phyloP scores from a whole-genome alignment of 495 filamentous ascomycete species.

The Aspergillus kassunensis region DNA sequence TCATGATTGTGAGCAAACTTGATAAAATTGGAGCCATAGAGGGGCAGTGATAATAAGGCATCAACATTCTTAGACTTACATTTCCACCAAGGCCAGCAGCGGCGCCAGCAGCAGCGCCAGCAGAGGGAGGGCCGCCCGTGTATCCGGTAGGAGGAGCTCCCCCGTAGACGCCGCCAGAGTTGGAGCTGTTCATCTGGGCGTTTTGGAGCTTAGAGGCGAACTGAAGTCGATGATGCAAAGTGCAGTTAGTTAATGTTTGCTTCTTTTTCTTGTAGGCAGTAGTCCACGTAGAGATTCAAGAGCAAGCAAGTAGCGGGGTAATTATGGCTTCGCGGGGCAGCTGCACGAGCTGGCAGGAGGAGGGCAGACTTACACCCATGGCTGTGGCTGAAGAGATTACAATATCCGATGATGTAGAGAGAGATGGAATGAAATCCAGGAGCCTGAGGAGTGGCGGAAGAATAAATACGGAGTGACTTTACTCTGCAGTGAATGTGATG shows the following conservation, averaged over 20 bases:
- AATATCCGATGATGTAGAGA: not conserved
- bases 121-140: conserved; percentile 39
- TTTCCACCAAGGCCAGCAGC: conserved; percentile 29
- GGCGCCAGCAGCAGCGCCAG: conserved; percentile 30
- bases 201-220: conserved; percentile 46
- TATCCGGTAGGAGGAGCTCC: conserved; percentile 41
- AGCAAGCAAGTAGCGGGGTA: conserved; percentile 6
- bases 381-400: not conserved
- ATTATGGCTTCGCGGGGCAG: conserved; percentile 10
- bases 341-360: not conserved
- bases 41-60: conserved; percentile 4
- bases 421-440: not conserved
- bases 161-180: conserved; percentile 30
- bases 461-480: not conserved
- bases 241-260: conserved; percentile 8
- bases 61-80: conserved; percentile 26
- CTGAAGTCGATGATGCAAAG: conserved; percentile 19
- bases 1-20: conserved; percentile 1
- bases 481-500: not conserved
- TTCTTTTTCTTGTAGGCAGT: not conserved
- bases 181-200: conserved; percentile 26
- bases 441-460: not conserved
- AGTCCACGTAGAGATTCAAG: not conserved
- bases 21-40: conserved; percentile 5
- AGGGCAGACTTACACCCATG: conserved; percentile 9